Base-by-base conservation (phyloP, 2,329 filamentous ascomycete genomes). In the Bipolaris zeicola region DNA sequence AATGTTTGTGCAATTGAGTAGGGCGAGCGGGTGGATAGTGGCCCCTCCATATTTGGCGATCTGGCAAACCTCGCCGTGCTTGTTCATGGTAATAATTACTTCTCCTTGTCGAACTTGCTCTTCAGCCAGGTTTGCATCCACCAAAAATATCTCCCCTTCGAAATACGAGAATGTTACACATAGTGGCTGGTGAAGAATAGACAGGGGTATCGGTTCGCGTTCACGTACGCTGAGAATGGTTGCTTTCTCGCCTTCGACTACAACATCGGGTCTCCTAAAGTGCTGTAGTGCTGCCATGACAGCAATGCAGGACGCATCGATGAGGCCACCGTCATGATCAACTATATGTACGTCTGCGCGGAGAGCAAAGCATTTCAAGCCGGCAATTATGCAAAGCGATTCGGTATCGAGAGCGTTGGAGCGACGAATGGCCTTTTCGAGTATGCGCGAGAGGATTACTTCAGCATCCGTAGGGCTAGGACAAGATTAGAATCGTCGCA, bases 341-440 rank as follows among this genome's bases (percentile, higher is more conserved):
- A 98, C 84, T 44, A 98, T 87, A 77, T 99, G 95, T 20, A 98
- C 85, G 75, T 98, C 94, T 18, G 91, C 93, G 55, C 94, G 88
- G 61, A 99, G 84, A 58, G 89, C 89, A 87, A 95, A 99, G 80
- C 91, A 95, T 77, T 96, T 96, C 58, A 90, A 83, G 6, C 91
- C 93, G 10, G 95, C 92, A 26, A 97, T 83, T 20, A 99, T 91
- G 76, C 95, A 99, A 42, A 99, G 84, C 3, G 93, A 96, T 78
- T 99, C 95, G 33, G 93, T 96, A 76, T 98, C 94, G 38, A 99
- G 86, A 6, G 95, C 94, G 66, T 90, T 90, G 1, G 93, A 96
- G 58, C 95, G 89, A 39, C 95, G 92, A 58, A 98, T 87, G 7
- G 95, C 94, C 79, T 96, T 96, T 76, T 99, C 95, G 18, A 99